Base-by-base conservation (phyloP, 1,284 basidiomycete species). In the Pterulicium gracile region DNA sequence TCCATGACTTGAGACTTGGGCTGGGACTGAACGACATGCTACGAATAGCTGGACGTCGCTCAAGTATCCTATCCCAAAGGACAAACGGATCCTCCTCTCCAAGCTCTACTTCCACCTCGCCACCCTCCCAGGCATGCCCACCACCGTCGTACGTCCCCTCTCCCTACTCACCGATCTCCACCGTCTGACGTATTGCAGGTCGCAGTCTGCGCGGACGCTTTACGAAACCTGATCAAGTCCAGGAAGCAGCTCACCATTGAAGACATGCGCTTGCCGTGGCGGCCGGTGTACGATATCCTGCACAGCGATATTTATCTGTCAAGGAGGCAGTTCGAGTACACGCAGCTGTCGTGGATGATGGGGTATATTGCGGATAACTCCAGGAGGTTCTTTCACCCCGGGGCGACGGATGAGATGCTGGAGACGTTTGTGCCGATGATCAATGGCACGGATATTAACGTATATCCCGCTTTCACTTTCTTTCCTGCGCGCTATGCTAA, bases 331-430 rank as follows among this genome's bases (percentile, higher is more conserved):
- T 89, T 88, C 50, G 82, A 88, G 62, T 81, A 88, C 56, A 85
- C 78, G 50, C 83, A 84, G 66, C 68, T 87, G 18, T 77, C 84
- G n/a, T 85, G 78, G 69, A 85, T 77, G 51, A 84, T 92, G 70
- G 84, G 91, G 20, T 89, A 87, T 58, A 75, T 97, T 50, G 88
- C 91, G 24, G 85, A 91, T 53, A 75, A 75, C 54, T 75, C 80
- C 34, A 82, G 88, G 54, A 73, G 88, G 40, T 97, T 97, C 73
- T 98, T 94, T 65, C 84, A 93, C 55, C 88, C 93, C 5, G 77
- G 81, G 45, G 88, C 91, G 43, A 86, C 88, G 42, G 81, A 88
- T 54, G 87, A 89, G 52, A 98, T 98, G 89, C 79, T 98, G 20
- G 71, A 78, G 22, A 79, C 76, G 4, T 88, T 92, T 57, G 65